Conservation (phyloP, 352 stramenopile species). For the Pythium volutum region DNA sequence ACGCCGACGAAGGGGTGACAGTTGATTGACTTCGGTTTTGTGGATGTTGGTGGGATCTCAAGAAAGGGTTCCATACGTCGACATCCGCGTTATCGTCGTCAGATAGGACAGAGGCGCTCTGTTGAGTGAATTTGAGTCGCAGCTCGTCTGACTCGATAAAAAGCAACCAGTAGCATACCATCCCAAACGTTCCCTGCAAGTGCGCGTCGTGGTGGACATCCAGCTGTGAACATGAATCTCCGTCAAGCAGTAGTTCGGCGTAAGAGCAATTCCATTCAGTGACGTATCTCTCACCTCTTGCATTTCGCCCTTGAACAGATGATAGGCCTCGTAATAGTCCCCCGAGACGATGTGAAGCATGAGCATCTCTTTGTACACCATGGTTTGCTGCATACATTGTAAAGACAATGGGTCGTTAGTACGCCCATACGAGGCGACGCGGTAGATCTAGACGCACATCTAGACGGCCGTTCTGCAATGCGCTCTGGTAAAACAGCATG, state of each 20-base stretch:
- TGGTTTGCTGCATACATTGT: constrained; percentile 39
- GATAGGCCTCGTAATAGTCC: constrained; percentile 80
- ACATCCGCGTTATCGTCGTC: constrained; percentile 29
- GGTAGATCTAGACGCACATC: constrained; percentile 35
- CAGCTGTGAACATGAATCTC: constrained; percentile 21
- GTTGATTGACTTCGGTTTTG: background rate
- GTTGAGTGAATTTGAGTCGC: constrained; percentile 38
- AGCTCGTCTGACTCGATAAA: constrained; percentile 75
- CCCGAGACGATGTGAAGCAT: constrained; percentile 64
- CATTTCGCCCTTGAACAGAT: constrained; percentile 75
- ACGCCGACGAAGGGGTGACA: background rate
- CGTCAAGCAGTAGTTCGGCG: background rate
- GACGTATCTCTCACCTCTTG: constrained; percentile 35
- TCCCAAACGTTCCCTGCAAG: constrained; percentile 66
- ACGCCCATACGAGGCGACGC: background rate
- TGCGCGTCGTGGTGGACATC: constrained; percentile 55
- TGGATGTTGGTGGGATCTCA: background rate
- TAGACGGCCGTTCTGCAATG: constrained; percentile 37
- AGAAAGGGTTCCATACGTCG: constrained; percentile 1
- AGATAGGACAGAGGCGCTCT: background rate
- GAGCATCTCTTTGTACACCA: constrained; percentile 72
- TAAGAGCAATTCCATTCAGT: background rate
- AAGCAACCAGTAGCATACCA: constrained; percentile 83
- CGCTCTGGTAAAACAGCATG: constrained; percentile 51
- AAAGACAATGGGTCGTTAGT: constrained; percentile 3